These are phyloP conservation scores for Exobasidium cylindrosporum DNA, from an alignment of 1,284 basidiomycete genomes.

Conservation along the genomic window DNA sequence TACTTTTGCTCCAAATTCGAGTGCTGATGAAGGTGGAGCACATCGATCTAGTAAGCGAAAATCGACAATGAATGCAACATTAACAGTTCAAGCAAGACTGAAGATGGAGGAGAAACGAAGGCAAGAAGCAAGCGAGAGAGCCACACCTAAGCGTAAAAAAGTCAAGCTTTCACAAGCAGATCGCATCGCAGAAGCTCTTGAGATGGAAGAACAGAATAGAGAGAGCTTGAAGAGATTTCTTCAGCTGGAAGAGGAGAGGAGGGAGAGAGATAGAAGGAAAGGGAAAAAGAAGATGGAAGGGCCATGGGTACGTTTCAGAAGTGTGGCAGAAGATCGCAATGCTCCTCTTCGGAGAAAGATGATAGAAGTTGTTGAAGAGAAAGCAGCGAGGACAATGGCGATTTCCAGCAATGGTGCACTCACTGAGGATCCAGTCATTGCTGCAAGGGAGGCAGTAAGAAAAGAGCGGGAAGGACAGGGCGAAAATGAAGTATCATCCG, in stretches of 20 bases:
- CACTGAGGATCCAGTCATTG: slow-evolving; percentile 28
- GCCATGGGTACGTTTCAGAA: slow-evolving; percentile 71
- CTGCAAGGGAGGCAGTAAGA: slow-evolving; percentile 16
- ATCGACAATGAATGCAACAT: slow-evolving; percentile 32
- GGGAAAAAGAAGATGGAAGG: slow-evolving; percentile 65
- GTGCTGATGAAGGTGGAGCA: background rate
- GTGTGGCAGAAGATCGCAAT: slow-evolving; percentile 56
- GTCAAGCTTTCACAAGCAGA: slow-evolving; percentile 68
- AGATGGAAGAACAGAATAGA: slow-evolving; percentile 78
- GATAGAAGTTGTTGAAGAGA: slow-evolving; percentile 20
- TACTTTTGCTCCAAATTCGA: slow-evolving; percentile 1
- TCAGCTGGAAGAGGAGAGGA: slow-evolving; percentile 73
- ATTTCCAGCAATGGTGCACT: background rate
- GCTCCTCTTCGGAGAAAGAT: slow-evolving; percentile 18
- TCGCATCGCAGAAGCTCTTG: slow-evolving; percentile 73
- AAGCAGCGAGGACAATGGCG: background rate
- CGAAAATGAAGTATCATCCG: no score
- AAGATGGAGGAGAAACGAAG: background rate
- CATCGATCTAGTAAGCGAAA: slow-evolving; percentile 20
- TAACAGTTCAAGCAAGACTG: background rate
- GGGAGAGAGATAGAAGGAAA: slow-evolving; percentile 66
- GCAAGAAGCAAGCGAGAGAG: background rate
- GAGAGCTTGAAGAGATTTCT: slow-evolving; percentile 75
- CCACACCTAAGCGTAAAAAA: slow-evolving; percentile 9
- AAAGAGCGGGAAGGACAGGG: slow-evolving; percentile 8